These are phyloP conservation scores for Colletotrichum euphorbiae DNA, from an alignment of 2,329 filamentous ascomycete genomes.

Conservation along the genomic window DNA sequence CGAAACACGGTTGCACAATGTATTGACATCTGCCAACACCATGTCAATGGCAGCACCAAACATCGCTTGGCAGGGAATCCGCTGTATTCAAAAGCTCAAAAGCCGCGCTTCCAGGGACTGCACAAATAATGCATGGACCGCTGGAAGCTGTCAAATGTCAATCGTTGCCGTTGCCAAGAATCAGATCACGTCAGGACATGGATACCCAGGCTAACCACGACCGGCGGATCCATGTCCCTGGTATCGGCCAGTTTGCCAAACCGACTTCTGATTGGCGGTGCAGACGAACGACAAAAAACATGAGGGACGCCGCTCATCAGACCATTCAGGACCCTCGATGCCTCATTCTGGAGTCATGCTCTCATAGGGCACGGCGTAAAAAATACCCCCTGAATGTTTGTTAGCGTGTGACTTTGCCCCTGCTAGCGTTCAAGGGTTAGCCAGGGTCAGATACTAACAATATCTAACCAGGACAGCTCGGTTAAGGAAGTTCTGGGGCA, in stretches of 20 bases:
- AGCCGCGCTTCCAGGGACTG: background rate
- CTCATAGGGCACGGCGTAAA: background rate
- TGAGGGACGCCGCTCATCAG: conserved; percentile 14
- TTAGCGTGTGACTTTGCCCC: too few relatives aligned
- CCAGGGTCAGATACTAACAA: too few relatives aligned
- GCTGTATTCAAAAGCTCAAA: background rate
- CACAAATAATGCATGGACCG: background rate
- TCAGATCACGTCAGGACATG: conserved; percentile 9
- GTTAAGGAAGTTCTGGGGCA: too few relatives aligned
- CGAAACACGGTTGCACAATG: too few relatives aligned
- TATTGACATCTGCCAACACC: background rate
- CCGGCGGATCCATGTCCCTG: conserved; percentile 12
- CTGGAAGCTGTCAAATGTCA: background rate
- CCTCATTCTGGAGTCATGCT: background rate
- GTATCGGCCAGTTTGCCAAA: background rate
- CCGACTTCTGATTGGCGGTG: conserved; percentile 14
- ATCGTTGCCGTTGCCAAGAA: conserved; percentile 12
- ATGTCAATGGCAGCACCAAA: background rate
- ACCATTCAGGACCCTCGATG: background rate
- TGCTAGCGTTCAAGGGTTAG: too few relatives aligned
- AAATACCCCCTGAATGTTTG: too few relatives aligned
- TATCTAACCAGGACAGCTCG: too few relatives aligned
- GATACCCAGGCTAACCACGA: too few relatives aligned
- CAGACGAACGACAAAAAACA: background rate
- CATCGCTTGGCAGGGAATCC: background rate